phyloP scores from a whole-genome alignment of 2,329 filamentous ascomycete species.

The Diaporthe helianthi region DNA sequence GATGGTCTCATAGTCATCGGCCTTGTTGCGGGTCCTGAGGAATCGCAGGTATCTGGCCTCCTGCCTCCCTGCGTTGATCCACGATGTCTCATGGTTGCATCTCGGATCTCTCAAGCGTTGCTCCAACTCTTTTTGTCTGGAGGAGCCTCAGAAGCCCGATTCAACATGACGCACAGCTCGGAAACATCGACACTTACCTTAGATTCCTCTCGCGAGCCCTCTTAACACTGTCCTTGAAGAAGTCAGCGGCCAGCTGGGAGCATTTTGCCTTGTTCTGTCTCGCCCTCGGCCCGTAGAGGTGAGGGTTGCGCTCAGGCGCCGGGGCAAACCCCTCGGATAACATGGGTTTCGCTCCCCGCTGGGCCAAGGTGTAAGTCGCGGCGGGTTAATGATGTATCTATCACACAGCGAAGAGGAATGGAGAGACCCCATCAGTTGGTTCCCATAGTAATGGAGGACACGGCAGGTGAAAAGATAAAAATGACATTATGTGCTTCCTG shows the following conservation, averaged over 20 bases:
- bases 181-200: constrained; percentile 54
- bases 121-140: constrained; percentile 73
- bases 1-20: constrained; percentile 76
- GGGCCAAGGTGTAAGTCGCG: constrained; percentile 1
- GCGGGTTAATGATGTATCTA: background rate
- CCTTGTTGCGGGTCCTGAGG: constrained; percentile 72
- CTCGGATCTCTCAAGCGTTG: constrained; percentile 49
- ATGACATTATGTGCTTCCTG: background rate
- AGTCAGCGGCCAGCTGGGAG: constrained; percentile 62
- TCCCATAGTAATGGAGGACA: background rate
- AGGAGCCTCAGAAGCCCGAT: background rate
- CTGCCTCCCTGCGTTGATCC: constrained; percentile 49
- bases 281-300: constrained; percentile 54
- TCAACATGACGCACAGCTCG: background rate
- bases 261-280: constrained; percentile 50
- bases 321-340: constrained; percentile 26
- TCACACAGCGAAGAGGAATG: background rate
- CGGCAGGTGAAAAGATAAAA: background rate
- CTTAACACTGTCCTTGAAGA: constrained; percentile 82
- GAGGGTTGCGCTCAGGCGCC: constrained; percentile 70
- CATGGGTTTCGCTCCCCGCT: constrained; percentile 11
- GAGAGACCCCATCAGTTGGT: background rate
- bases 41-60: constrained; percentile 77
- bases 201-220: constrained; percentile 76
- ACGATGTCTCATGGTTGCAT: constrained; percentile 66